Percentiles rank a stretch among this genome's conserved stretches.
These are phyloP conservation scores for Botrytis deweyae DNA, from an alignment of 2,329 filamentous ascomycete species.

Conservation along the genomic window DNA sequence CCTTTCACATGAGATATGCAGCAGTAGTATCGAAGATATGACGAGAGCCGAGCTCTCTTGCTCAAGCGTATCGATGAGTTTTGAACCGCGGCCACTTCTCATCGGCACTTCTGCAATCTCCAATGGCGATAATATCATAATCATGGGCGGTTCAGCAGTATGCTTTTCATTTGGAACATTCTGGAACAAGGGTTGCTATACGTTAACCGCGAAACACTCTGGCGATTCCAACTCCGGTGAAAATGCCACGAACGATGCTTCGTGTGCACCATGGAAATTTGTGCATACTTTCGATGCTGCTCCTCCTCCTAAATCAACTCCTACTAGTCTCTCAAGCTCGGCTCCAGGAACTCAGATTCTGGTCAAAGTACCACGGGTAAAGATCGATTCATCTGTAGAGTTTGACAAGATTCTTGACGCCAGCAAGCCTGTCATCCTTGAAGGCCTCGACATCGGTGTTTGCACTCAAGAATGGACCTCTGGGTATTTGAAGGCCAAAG, in stretches of 20 bases:
- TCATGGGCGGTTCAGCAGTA: slow-evolving; percentile 78
- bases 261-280: slow-evolving; percentile 29
- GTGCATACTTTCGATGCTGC: slow-evolving; percentile 27
- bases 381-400: slow-evolving; percentile 51
- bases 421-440: slow-evolving; percentile 64
- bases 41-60: neutral
- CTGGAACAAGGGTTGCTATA: slow-evolving; percentile 63
- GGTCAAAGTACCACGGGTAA: slow-evolving; percentile 52
- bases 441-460: slow-evolving; percentile 62
- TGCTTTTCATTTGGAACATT: slow-evolving; percentile 90
- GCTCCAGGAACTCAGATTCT: neutral
- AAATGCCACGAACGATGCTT: neutral
- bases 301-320: neutral
- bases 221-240: neutral
- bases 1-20: slow-evolving; percentile 51
- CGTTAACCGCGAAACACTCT: slow-evolving; percentile 10
- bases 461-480: slow-evolving; percentile 68
- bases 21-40: neutral
- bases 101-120: slow-evolving; percentile 62
- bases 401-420: slow-evolving; percentile 60
- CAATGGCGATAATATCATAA: slow-evolving; percentile 51
- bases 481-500: slow-evolving; percentile 61
- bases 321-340: neutral
- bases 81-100: slow-evolving; percentile 61
- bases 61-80: neutral